Conservation (phyloP, 345 rosid species). For the Eucalyptus coolabah region DNA sequence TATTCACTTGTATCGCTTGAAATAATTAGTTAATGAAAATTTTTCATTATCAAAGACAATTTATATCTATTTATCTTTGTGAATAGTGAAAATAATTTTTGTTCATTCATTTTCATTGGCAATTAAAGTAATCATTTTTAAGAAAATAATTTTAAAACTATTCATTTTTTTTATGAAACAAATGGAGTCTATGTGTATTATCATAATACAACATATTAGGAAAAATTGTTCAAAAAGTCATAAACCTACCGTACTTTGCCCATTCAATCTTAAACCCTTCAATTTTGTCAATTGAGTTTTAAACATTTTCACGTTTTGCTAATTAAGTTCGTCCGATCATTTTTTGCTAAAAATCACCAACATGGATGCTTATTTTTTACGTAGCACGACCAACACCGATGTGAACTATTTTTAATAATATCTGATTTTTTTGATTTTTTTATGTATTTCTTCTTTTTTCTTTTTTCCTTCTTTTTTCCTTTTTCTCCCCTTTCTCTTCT, state of each 20-base stretch:
- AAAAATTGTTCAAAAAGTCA: no score
- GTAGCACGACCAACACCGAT: accelerated
- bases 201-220: not conserved
- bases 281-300: no score
- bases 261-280: no score
- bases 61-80: no score
- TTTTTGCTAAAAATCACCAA: not conserved
- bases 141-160: not conserved
- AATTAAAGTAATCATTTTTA: no score
- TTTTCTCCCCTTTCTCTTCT: not conserved
- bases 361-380: not conserved
- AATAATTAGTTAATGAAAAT: not conserved
- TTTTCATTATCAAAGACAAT: not conserved
- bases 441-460: no score
- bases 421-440: no score
- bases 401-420: no score
- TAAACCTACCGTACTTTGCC: not conserved
- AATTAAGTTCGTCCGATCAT: accelerated
- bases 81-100: not conserved
- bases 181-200: not conserved
- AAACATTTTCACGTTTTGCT: no score
- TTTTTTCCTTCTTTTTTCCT: no score
- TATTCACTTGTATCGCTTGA: not conserved
- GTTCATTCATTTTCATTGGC: not conserved
- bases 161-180: not conserved